Percentiles rank a stretch among this genome's conserved stretches.
Conservation (phyloP, 2,329 filamentous ascomycete species). For the Saccharata proteae region DNA sequence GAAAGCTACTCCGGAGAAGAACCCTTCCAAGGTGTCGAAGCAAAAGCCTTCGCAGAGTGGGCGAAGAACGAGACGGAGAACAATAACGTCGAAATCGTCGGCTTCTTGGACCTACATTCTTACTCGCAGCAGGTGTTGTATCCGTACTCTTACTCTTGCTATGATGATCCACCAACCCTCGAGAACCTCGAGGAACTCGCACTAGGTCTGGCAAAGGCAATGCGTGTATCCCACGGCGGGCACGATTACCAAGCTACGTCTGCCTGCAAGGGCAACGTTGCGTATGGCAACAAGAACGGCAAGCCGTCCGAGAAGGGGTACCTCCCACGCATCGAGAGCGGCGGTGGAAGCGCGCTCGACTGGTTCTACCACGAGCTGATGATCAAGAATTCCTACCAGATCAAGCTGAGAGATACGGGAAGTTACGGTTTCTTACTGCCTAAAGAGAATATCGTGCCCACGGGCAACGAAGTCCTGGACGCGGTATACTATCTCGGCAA, state of each 20-base stretch:
- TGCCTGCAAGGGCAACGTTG: slow-evolving; percentile 73
- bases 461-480: slow-evolving; percentile 75
- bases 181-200: slow-evolving; percentile 90
- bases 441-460: slow-evolving; percentile 74
- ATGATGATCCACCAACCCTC: slow-evolving; percentile 63
- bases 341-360: slow-evolving; percentile 79
- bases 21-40: slow-evolving; percentile 75
- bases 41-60: slow-evolving; percentile 66
- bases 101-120: slow-evolving; percentile 79
- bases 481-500: slow-evolving; percentile 75
- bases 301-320: slow-evolving; percentile 20
- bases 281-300: slow-evolving; percentile 27
- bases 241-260: slow-evolving; percentile 52
- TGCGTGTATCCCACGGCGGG: slow-evolving; percentile 67
- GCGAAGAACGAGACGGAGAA: slow-evolving; percentile 62
- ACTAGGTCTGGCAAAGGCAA: slow-evolving; percentile 77
- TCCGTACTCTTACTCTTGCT: slow-evolving; percentile 80
- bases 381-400: slow-evolving; percentile 80
- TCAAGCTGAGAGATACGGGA: slow-evolving; percentile 85
- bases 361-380: slow-evolving; percentile 87
- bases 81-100: slow-evolving; percentile 65
- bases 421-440: slow-evolving; percentile 90
- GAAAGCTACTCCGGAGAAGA: slow-evolving; percentile 77
- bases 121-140: slow-evolving; percentile 94
- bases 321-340: slow-evolving; percentile 52